phyloP scores from a whole-genome alignment of 176 grass and related monocot species.

The Carex kokanica region DNA sequence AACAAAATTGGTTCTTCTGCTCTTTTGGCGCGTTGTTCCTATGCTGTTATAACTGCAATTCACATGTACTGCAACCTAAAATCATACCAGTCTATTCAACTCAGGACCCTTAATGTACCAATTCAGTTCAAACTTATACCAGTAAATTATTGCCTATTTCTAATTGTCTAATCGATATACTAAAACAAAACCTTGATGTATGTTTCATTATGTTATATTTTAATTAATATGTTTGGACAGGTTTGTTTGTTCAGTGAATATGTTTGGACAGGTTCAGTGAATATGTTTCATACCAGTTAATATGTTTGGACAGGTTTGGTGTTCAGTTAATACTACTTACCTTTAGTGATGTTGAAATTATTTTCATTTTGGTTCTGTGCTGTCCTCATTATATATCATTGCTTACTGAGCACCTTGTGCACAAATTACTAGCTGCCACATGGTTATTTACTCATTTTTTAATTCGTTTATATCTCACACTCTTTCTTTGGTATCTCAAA shows the following conservation, averaged over 20 bases:
- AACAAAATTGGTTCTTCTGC: too few species aligned
- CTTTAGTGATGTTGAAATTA: neutral
- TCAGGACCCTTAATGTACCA: too few species aligned
- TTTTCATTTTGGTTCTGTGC: neutral
- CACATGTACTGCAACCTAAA: too few species aligned
- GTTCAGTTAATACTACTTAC: slow-evolving; percentile 41
- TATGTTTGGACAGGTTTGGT: too few species aligned
- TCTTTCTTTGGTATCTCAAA: neutral
- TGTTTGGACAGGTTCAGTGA: slow-evolving; percentile 89
- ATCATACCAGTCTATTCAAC: too few species aligned
- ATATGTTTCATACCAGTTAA: too few species aligned
- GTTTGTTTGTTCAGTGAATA: slow-evolving; percentile 94
- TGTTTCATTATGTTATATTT: neutral
- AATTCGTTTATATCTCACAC: neutral
- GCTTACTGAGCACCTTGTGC: neutral
- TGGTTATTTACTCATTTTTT: neutral
- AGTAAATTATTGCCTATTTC: neutral
- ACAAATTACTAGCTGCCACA: neutral
- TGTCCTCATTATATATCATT: neutral
- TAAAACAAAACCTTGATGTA: neutral
- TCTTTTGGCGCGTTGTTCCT: too few species aligned
- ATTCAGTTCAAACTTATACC: too few species aligned
- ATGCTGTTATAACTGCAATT: too few species aligned
- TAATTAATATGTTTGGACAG: slow-evolving; percentile 36
- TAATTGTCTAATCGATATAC: neutral